Evolutionary conservation across 2,329 filamentous ascomycete species (phyloP), one percentile per base, ranked within the genome.

Genomic region (Talaromyces amestolkiae): DNA sequence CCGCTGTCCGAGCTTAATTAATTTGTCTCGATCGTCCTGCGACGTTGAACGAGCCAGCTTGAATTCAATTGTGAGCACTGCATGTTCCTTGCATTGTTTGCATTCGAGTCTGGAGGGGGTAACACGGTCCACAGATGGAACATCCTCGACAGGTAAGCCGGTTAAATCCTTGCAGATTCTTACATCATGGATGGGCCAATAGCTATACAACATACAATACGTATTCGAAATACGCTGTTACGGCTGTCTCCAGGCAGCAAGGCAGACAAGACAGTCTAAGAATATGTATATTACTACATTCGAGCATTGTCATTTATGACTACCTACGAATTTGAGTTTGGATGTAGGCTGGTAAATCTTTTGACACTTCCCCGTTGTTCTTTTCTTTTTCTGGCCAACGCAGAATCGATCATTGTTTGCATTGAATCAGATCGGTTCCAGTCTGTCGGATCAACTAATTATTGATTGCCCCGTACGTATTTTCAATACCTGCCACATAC

Each of bases 151-250:
- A 56, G 11, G n/a, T 19, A 39, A 53, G 33, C 22, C 31, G 27
- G 10, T 37, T 35, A 22, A 35, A 64, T 65, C 64, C 64, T 65
- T 65, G 64, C 64, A 61, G 64, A 65, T 61, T 61, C 47, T 65
- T 65, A 65, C 64, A 65, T 65, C 64, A 65, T 61, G 47, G 51
- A 33, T 19, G 49, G 49, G 49, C 49, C 49, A 53, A 33, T 53
- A 33, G 9, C 24, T 56, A 37, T 7, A 13, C 13, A 17, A 37
- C 31, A 13, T 37, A 56, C 33, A 56, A 37, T 39, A 56, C 53
- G 53, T 56, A 22, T 8, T 37, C 7, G 53, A 39, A 56, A 22
- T 56, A 56, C 33, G 1, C 33, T 7, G 53, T 56, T 35, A 15
- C 8, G 24, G 19, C 19, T 47, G 17, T 19, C 19, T 17, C 24